Evolutionary conservation across 2,329 filamentous ascomycete genomes (phyloP).

Genomic region (Madurella mycetomatis): DNA sequence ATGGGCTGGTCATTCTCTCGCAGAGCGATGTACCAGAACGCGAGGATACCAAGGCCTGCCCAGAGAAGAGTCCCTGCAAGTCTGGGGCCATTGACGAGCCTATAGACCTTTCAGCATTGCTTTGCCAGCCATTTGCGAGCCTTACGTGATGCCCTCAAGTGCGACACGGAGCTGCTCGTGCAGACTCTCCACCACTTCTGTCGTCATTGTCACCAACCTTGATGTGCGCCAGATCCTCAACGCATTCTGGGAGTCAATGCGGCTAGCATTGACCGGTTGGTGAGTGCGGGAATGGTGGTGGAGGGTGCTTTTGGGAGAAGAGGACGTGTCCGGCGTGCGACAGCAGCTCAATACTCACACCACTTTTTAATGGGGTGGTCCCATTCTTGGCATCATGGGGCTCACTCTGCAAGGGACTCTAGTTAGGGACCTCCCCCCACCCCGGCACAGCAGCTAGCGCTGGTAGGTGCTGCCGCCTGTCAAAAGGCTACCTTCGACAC

Average conservation of each 20-base stretch:
- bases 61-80: constrained; percentile 14
- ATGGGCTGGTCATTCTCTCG: constrained; percentile 42
- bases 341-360: constrained; percentile 2
- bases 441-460: too few species aligned
- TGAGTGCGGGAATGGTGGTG: background rate
- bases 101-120: background rate
- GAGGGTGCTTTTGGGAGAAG: background rate
- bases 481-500: too few species aligned
- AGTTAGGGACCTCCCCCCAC: background rate
- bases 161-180: constrained; percentile 19
- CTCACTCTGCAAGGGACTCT: background rate
- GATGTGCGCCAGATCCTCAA: background rate
- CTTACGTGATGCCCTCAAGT: constrained; percentile 15
- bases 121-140: background rate
- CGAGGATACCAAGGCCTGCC: constrained; percentile 12
- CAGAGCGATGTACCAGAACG: constrained; percentile 26
- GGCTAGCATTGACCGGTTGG: constrained; percentile 19
- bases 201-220: constrained; percentile 15
- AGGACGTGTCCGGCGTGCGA: background rate
- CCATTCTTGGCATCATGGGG: background rate
- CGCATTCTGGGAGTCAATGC: background rate
- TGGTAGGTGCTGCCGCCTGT: too few species aligned
- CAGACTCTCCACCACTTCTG: constrained; percentile 9
- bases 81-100: constrained; percentile 7
- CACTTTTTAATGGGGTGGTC: constrained; percentile 8